These are phyloP conservation scores for Pseudocercospora cruenta DNA, from an alignment of 2,329 filamentous ascomycete genomes.

Conservation along the genomic window DNA sequence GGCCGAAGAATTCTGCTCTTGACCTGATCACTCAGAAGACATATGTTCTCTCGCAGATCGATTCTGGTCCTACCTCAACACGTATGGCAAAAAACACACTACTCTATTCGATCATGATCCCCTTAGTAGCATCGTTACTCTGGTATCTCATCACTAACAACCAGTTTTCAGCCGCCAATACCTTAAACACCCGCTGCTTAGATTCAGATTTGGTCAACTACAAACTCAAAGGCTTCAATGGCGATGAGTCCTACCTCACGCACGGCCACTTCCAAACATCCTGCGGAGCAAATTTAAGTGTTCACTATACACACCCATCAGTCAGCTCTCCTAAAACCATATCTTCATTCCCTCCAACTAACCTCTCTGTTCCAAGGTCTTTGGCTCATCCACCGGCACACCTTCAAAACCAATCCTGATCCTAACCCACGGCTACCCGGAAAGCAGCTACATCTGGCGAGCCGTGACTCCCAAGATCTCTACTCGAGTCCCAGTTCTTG, in stretches of 20 bases:
- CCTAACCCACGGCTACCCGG: slow-evolving; percentile 14
- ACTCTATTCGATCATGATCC: not conserved
- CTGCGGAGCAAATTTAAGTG: slow-evolving; percentile 8
- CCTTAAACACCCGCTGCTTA: not conserved
- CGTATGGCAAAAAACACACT: not conserved
- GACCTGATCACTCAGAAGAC: not conserved
- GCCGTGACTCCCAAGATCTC: slow-evolving; percentile 7
- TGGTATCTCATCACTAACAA: not conserved
- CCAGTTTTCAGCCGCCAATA: not conserved
- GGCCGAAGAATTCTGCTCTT: not conserved
- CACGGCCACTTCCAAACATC: slow-evolving; percentile 2
- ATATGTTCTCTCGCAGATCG: not conserved
- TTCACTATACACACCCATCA: slow-evolving; percentile 8
- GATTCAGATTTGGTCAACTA: not conserved
- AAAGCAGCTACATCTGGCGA: slow-evolving; percentile 14
- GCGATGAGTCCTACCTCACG: slow-evolving; percentile 1
- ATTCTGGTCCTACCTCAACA: not conserved
- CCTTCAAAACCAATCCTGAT: slow-evolving; percentile 3
- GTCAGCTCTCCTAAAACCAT: not conserved
- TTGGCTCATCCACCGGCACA: not conserved
- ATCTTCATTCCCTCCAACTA: not conserved
- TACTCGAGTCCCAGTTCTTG: slow-evolving; percentile 7
- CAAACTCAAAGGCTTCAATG: slow-evolving; percentile 4
- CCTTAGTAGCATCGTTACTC: not conserved
- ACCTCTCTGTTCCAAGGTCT: not conserved